Evolutionary conservation across 768 basidiomycete species (phyloP).

Genomic region (Daedaleopsis sinensis): DNA sequence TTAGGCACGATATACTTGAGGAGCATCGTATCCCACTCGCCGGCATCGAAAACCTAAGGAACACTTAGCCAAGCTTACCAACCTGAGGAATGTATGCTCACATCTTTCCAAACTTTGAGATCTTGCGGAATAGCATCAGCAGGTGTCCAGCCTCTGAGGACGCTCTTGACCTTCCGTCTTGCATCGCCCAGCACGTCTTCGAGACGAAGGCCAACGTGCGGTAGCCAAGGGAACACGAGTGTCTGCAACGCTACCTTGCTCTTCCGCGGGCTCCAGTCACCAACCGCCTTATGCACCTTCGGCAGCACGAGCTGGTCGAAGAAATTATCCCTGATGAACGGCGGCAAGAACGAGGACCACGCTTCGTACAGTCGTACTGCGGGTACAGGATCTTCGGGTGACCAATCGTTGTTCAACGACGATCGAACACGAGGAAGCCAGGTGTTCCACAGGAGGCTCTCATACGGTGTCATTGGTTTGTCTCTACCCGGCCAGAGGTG

Average conservation of each 20-base stretch:
- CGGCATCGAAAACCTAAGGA: slow-evolving; percentile 66
- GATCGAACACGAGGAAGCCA: slow-evolving; percentile 97
- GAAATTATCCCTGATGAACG: slow-evolving; percentile 92
- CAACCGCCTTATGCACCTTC: slow-evolving; percentile 83
- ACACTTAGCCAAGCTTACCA: neutral
- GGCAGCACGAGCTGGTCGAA: slow-evolving; percentile 95
- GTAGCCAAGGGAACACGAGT: slow-evolving; percentile 95
- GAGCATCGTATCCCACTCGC: slow-evolving; percentile 90
- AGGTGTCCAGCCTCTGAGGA: slow-evolving; percentile 75
- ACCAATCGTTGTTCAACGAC: slow-evolving; percentile 94
- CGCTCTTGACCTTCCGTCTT: slow-evolving; percentile 78
- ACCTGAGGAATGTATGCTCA: slow-evolving; percentile 37
- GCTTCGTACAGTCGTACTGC: slow-evolving; percentile 84
- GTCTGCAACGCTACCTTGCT: slow-evolving; percentile 65
- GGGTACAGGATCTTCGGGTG: slow-evolving; percentile 67
- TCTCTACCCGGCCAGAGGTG: slow-evolving; percentile 39
- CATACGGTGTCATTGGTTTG: slow-evolving; percentile 90
- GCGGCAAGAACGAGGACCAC: slow-evolving; percentile 87
- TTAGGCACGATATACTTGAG: slow-evolving; percentile 93
- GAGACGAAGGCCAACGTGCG: slow-evolving; percentile 79
- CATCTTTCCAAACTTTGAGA: slow-evolving; percentile 80
- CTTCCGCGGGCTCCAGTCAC: slow-evolving; percentile 77
- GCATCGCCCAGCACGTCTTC: slow-evolving; percentile 89
- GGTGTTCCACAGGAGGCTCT: slow-evolving; percentile 90
- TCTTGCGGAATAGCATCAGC: slow-evolving; percentile 78